These are phyloP conservation scores for Penicillium daleae DNA, from an alignment of 495 filamentous ascomycete genomes.

Conservation along the genomic window DNA sequence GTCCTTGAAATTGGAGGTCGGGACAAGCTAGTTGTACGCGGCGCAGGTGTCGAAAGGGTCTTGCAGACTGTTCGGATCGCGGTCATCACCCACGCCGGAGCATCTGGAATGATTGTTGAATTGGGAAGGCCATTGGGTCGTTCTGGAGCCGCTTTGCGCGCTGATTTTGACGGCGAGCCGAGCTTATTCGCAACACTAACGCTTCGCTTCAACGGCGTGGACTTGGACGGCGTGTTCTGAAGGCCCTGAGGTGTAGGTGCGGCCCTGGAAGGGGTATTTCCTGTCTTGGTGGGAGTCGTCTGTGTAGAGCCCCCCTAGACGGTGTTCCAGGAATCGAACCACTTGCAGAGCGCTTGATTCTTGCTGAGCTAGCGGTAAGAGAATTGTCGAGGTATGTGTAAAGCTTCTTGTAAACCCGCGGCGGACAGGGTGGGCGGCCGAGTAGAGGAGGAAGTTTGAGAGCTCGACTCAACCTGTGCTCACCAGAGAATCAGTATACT, in stretches of 20 bases:
- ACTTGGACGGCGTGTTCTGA: slow-evolving; percentile 48
- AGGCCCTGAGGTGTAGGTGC: slow-evolving; percentile 39
- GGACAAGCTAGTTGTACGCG: slow-evolving; percentile 49
- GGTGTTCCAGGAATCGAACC: slow-evolving; percentile 36
- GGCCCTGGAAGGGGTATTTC: slow-evolving; percentile 40
- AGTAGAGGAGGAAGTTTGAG: slow-evolving; percentile 83
- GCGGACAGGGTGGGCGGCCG: slow-evolving; percentile 80
- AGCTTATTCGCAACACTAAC: slow-evolving; percentile 26
- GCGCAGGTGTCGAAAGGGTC: slow-evolving; percentile 57
- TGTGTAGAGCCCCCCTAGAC: slow-evolving; percentile 29
- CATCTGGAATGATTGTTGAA: slow-evolving; percentile 45
- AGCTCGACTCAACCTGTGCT: slow-evolving; percentile 70
- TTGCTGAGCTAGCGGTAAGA: slow-evolving; percentile 51
- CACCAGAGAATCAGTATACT: slow-evolving; percentile 17
- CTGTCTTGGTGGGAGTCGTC: slow-evolving; percentile 40
- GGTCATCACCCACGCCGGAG: slow-evolving; percentile 69
- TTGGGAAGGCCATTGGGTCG: slow-evolving; percentile 27
- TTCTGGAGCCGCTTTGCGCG: slow-evolving; percentile 21
- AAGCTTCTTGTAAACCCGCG: slow-evolving; percentile 81
- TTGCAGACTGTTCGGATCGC: slow-evolving; percentile 68
- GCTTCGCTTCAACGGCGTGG: slow-evolving; percentile 44
- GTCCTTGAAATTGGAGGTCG: slow-evolving; percentile 50
- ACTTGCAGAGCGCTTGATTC: slow-evolving; percentile 37
- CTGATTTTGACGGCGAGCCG: slow-evolving; percentile 29
- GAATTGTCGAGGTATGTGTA: slow-evolving; percentile 78